Evolutionary conservation across 1,139 yeast genomes (phyloP).

Genomic region (Candida albicans): DNA sequence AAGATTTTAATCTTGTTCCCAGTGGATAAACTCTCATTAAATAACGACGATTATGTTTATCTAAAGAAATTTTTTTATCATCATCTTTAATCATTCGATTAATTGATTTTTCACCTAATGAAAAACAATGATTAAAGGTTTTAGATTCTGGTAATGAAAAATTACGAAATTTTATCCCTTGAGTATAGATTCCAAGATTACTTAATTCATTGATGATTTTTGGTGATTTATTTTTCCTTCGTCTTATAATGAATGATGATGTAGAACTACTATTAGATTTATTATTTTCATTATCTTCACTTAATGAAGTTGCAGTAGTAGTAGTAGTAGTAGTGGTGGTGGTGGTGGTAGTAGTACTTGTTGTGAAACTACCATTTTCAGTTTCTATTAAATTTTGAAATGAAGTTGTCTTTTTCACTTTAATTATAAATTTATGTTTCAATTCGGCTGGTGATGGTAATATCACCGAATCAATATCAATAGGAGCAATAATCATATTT

Average conservation of each 20-base stretch:
- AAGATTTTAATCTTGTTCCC: slow-evolving; percentile 68
- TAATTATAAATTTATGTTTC: slow-evolving; percentile 68
- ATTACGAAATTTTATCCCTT: slow-evolving; percentile 77
- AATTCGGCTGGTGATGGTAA: slow-evolving; percentile 76
- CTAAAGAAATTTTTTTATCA: slow-evolving; percentile 50
- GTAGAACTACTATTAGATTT: not conserved
- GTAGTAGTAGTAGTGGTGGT: slow-evolving; percentile 31
- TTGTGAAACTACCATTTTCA: slow-evolving; percentile 25
- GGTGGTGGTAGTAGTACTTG: slow-evolving; percentile 34
- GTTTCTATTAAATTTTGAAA: slow-evolving; percentile 19
- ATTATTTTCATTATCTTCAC: slow-evolving; percentile 40
- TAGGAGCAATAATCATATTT: slow-evolving; percentile 48
- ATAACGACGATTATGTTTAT: slow-evolving; percentile 74
- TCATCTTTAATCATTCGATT: slow-evolving; percentile 64
- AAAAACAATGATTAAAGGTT: slow-evolving; percentile 77
- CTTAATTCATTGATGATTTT: slow-evolving; percentile 51
- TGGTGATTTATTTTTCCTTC: slow-evolving; percentile 24
- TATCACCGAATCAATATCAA: slow-evolving; percentile 20
- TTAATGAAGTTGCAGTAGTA: slow-evolving; percentile 42
- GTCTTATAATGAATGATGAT: slow-evolving; percentile 17
- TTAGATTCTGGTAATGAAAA: slow-evolving; percentile 87
- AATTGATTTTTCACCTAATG: slow-evolving; percentile 74
- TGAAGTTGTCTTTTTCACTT: slow-evolving; percentile 63
- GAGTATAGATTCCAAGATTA: slow-evolving; percentile 61
- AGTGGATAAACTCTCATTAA: slow-evolving; percentile 90